phyloP scores from a whole-genome alignment of 306 rosid genomes.

The Abrus pulchellus region DNA sequence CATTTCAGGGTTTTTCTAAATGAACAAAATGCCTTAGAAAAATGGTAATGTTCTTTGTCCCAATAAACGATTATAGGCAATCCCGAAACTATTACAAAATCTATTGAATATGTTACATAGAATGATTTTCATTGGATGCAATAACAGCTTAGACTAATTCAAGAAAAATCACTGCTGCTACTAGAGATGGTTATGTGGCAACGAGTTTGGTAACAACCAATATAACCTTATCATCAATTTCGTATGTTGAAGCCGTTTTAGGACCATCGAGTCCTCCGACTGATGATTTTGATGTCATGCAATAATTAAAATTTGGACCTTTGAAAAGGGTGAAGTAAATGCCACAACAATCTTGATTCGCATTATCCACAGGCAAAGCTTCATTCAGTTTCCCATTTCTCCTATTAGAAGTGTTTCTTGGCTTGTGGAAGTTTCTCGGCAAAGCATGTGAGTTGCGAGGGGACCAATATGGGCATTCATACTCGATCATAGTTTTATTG shows the following conservation, averaged over 20 bases:
- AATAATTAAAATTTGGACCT: slow-evolving; percentile 37
- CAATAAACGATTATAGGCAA: neutral
- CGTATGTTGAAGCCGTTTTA: slow-evolving; percentile 19
- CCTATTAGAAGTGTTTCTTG: slow-evolving; percentile 38
- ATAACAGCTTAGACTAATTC: slow-evolving; percentile 6
- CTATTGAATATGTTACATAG: neutral
- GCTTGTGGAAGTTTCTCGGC: slow-evolving; percentile 46
- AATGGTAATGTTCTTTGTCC: neutral
- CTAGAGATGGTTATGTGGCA: neutral
- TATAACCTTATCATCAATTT: neutral
- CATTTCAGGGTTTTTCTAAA: slow-evolving; percentile 55
- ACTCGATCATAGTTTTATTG: slow-evolving; percentile 48
- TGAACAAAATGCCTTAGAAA: slow-evolving; percentile 55
- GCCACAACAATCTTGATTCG: slow-evolving; percentile 37
- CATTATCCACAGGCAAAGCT: slow-evolving; percentile 33
- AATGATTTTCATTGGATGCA: slow-evolving; percentile 9
- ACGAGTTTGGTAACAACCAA: slow-evolving; percentile 18
- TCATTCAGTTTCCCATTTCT: slow-evolving; percentile 14
- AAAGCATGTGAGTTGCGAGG: slow-evolving; percentile 60
- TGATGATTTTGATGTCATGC: slow-evolving; percentile 11
- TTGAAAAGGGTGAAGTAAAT: neutral
- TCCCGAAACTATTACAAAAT: neutral
- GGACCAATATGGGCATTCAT: slow-evolving; percentile 66
- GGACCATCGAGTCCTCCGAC: slow-evolving; percentile 23
- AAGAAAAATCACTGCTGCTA: slow-evolving; percentile 11